Conservation (phyloP, 139 green algal genomes). For the Chlamydomonas sphaeroides region DNA sequence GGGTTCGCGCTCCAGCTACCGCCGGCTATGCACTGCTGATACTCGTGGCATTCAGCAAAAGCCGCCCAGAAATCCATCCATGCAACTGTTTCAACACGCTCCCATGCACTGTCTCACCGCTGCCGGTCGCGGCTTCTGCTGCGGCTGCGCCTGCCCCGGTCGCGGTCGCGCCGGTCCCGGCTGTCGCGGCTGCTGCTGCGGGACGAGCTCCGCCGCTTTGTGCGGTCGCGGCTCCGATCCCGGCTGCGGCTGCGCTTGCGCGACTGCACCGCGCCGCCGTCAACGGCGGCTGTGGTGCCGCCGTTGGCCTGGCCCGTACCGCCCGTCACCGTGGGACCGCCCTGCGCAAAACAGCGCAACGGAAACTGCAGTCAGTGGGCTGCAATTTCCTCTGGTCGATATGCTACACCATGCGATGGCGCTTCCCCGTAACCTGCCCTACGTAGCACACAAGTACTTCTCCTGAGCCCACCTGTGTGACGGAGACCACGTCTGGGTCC, state of each 20-base stretch:
- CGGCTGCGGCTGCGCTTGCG: constrained; percentile 28
- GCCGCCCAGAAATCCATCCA: too few species aligned
- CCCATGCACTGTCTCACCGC: too few species aligned
- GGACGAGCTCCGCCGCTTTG: not conserved
- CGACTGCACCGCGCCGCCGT: constrained; percentile 2
- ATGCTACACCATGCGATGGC: too few species aligned
- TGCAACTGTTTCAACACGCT: too few species aligned
- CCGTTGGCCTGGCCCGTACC: not conserved
- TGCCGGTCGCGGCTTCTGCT: constrained; percentile 41
- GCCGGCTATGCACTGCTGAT: too few species aligned
- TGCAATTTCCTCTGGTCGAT: too few species aligned
- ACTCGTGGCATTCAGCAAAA: too few species aligned
- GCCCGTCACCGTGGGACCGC: not conserved
- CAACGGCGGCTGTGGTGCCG: constrained; percentile 10
- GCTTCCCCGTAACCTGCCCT: too few species aligned
- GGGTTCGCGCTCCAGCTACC: too few species aligned
- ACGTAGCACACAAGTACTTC: too few species aligned
- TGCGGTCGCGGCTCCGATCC: not conserved
- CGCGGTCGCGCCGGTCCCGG: constrained; percentile 10
- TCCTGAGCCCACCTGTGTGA: not conserved
- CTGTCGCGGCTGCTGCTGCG: constrained; percentile 6
- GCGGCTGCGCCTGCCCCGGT: not conserved
- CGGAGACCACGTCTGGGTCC: constrained; percentile 13
- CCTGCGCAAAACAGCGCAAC: too few species aligned
- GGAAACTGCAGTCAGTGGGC: too few species aligned